Evolutionary conservation across 352 stramenopile genomes (phyloP).

Genomic region (Globisporangium parvum): DNA sequence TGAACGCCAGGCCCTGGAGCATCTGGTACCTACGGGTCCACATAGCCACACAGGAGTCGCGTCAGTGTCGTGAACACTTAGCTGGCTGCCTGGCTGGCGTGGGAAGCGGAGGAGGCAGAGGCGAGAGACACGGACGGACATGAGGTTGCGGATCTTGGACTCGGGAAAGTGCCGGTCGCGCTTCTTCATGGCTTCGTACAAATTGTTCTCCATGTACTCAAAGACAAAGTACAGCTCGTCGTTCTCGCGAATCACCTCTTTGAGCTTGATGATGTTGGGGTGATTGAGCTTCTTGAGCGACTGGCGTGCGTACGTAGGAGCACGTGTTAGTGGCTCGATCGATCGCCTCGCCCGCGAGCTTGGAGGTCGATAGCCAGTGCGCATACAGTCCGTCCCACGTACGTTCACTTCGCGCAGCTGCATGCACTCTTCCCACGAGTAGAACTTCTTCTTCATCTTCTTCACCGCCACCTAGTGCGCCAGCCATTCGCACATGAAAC

Average conservation of each 20-base stretch:
- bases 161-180: slow-evolving; percentile 87
- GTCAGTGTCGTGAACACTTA: not conserved
- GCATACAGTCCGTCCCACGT: too few species aligned
- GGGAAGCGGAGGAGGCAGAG: too few species aligned
- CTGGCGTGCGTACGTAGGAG: slow-evolving; percentile 18
- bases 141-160: slow-evolving; percentile 94
- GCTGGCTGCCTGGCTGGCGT: too few species aligned
- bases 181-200: slow-evolving; percentile 97
- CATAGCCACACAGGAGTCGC: not conserved
- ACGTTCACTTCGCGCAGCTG: slow-evolving; percentile 96
- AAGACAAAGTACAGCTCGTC: slow-evolving; percentile 98
- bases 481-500: not conserved
- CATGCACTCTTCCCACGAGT: slow-evolving; percentile 95
- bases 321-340: too few species aligned
- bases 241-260: slow-evolving; percentile 98
- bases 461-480: slow-evolving; percentile 88
- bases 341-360: too few species aligned
- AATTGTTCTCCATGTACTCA: slow-evolving; percentile 98
- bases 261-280: slow-evolving; percentile 97
- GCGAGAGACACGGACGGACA: slow-evolving; percentile 48
- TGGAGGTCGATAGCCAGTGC: too few species aligned
- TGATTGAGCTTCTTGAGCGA: slow-evolving; percentile 94
- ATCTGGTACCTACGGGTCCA: slow-evolving; percentile 84
- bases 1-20: slow-evolving; percentile 95
- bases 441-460: slow-evolving; percentile 98